Evolutionary conservation across 139 green algal genomes (phyloP), one percentile per base, ranked within the genome.

Genomic region (Haematococcus lacustris): DNA sequence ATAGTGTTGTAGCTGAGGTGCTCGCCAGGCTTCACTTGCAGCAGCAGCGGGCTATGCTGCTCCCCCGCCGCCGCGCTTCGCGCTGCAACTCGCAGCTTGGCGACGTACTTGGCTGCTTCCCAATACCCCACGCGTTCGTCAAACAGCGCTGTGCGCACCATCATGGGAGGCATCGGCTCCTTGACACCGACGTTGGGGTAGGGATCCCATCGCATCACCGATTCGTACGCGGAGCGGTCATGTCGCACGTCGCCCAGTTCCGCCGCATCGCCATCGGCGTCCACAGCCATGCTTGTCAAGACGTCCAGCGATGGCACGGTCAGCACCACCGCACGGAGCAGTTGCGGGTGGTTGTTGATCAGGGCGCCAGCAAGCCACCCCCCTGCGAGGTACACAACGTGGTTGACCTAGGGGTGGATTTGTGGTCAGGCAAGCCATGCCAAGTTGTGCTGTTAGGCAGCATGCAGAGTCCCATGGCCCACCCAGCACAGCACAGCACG

Each of bases 321-420:
- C 30, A 74, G 51, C 34, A 53, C 69, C 1, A 37, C 51, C 2
- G 70, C 70, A 1, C 39, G 51, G 37, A 74, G 77, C 17, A 81
- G 76, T 9, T 40, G 23, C 2, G 70, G 21, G 0, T 60, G 70
- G 2, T 30, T 3, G 53, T 68, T 71, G 9, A 81, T 34, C 17
- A 71, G 71, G 1, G 76, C 63, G 3, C 76, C 70, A 17, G 43
- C 66, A 0, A 71, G 65, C 76, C 76, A 81, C 3, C 41, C 76
- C 0, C 76, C 76, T 77, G 75, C 65, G 30, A 35, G n/a, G n/a
- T n/a, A n/a, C n/a, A n/a, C n/a, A n/a, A n/a, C n/a, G n/a, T n/a
- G n/a, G n/a, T n/a, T n/a, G n/a, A n/a, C n/a, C n/a, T n/a, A n/a
- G n/a, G n/a, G n/a, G n/a, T n/a, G n/a, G n/a, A n/a, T n/a, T n/a